These are phyloP conservation scores for Zea luxurians DNA, from an alignment of 176 grass and related monocot genomes.

Conservation along the genomic window DNA sequence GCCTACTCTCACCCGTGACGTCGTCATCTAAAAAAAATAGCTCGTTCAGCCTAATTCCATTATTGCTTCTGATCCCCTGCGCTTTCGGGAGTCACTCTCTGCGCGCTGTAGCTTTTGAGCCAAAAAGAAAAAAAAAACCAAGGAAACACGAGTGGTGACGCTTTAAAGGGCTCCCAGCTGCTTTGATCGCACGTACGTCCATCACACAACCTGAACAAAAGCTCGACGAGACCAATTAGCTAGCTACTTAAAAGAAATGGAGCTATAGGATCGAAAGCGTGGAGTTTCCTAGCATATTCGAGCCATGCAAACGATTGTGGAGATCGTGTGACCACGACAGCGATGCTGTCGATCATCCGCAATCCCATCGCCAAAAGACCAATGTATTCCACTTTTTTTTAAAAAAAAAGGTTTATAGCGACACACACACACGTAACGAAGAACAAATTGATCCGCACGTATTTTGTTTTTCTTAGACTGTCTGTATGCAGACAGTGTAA, in stretches of 20 bases:
- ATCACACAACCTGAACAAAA: background rate
- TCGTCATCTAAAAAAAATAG: background rate
- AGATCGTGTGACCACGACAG: background rate
- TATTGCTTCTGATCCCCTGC: background rate
- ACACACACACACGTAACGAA: too few species aligned
- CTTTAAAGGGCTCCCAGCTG: slow-evolving; percentile 4
- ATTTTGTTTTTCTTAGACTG: too few species aligned
- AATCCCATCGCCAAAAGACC: background rate
- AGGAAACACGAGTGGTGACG: background rate
- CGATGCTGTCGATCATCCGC: background rate
- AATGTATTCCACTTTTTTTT: background rate
- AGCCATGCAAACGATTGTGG: background rate
- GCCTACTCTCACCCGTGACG: background rate
- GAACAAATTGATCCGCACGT: too few species aligned
- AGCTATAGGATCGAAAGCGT: background rate
- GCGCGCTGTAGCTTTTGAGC: slow-evolving; percentile 4
- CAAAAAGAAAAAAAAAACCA: background rate
- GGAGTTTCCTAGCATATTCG: slow-evolving; percentile 7
- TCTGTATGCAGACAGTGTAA: too few species aligned
- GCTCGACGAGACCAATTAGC: background rate
- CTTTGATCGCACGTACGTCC: background rate
- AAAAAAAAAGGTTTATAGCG: too few species aligned
- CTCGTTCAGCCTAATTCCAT: background rate
- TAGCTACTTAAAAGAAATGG: background rate
- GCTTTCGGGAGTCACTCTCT: slow-evolving; percentile 12